Percentiles rank a stretch among this genome's conserved stretches.
Conservation (phyloP, 164 flowering plant species). For the Tetrastigma voinierianum region DNA sequence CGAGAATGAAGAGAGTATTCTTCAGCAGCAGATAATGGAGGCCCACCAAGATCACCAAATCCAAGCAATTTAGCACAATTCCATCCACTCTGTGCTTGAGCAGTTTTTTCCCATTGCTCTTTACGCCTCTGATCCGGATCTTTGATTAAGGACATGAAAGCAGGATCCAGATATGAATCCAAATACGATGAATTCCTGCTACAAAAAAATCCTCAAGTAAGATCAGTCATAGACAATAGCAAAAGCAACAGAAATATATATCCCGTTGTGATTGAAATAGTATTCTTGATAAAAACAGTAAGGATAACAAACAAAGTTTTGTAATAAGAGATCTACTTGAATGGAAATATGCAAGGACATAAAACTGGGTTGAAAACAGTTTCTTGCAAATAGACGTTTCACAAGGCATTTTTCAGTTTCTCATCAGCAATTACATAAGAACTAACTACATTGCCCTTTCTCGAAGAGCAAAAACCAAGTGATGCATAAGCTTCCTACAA, state of each 20-base stretch:
- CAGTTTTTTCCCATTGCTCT: constrained; percentile 90
- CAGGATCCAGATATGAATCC: constrained; percentile 94
- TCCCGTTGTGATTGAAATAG: too few relatives aligned
- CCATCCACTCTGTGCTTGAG: constrained; percentile 72
- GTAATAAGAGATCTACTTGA: too few relatives aligned
- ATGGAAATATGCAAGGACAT: too few relatives aligned
- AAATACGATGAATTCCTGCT: constrained; percentile 73
- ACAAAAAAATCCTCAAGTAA: background rate
- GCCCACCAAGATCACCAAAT: constrained; percentile 92
- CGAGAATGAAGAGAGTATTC: constrained; percentile 96
- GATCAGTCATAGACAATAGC: background rate
- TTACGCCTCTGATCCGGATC: constrained; percentile 95
- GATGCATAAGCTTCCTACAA: too few relatives aligned
- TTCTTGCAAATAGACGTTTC: too few relatives aligned
- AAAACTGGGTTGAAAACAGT: too few relatives aligned
- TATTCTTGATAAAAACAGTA: background rate
- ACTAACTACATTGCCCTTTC: too few relatives aligned
- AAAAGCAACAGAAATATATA: background rate
- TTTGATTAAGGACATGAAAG: constrained; percentile 90
- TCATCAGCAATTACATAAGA: too few relatives aligned
- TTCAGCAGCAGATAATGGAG: constrained; percentile 85
- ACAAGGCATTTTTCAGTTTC: too few relatives aligned
- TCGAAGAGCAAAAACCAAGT: too few relatives aligned
- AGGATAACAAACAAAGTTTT: background rate
- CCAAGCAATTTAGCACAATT: constrained; percentile 90